Percentiles rank a stretch among this genome's conserved stretches.
Conservation (phyloP, 2,329 filamentous ascomycete species). For the Herpotrichia juniperi region DNA sequence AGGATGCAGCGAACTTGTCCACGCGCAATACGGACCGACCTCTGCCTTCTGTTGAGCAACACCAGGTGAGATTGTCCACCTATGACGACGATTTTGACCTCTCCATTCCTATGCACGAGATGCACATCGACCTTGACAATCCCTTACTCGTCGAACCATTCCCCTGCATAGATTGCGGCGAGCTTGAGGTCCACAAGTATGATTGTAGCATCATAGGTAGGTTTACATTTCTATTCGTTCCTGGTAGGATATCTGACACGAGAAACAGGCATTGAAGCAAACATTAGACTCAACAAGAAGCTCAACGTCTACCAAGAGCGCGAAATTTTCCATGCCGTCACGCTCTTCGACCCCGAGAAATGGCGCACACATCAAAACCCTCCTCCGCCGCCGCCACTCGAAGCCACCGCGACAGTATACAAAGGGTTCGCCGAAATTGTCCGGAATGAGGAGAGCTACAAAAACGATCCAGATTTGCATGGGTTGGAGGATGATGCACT, state of each 20-base stretch:
- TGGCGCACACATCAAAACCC: constrained; percentile 25
- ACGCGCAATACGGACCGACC: background rate
- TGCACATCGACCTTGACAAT: background rate
- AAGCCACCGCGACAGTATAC: constrained; percentile 1
- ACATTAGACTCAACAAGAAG: constrained; percentile 12
- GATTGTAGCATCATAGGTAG: constrained; percentile 31
- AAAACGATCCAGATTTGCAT: background rate
- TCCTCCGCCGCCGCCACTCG: background rate
- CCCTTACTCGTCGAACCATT: background rate
- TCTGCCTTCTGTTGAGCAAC: too few species aligned
- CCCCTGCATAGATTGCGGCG: constrained; percentile 35
- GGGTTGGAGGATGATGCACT: background rate
- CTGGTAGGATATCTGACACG: background rate
- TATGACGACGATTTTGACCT: too few species aligned
- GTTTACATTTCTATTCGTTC: constrained; percentile 4
- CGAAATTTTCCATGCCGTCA: constrained; percentile 15
- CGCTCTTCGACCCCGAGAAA: constrained; percentile 31
- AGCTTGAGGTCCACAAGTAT: constrained; percentile 11
- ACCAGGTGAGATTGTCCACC: too few species aligned
- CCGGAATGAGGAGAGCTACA: constrained; percentile 1
- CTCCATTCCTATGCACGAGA: background rate
- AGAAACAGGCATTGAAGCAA: too few species aligned
- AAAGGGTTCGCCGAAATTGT: background rate
- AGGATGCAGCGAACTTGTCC: background rate
- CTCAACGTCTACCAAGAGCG: constrained; percentile 19